Percentiles rank a stretch among this genome's conserved stretches.
Evolutionary conservation across 352 stramenopile genomes (phyloP).

Genomic region (Nothophytophthora sp.): DNA sequence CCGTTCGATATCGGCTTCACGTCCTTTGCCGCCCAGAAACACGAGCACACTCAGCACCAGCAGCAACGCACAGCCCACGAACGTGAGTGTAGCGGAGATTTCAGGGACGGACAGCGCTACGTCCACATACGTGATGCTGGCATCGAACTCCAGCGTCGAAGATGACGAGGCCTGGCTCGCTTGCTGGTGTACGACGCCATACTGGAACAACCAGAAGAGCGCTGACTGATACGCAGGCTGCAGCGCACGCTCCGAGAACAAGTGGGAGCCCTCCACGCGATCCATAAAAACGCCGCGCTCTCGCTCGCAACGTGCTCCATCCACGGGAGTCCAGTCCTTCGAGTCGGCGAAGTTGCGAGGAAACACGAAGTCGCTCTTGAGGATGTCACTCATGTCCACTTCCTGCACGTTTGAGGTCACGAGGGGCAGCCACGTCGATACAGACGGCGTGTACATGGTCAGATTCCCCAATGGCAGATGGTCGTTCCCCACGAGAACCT

Average conservation of each 20-base stretch:
- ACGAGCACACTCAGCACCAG: constrained; percentile 38
- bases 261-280: constrained; percentile 35
- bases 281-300: constrained; percentile 48
- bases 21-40: constrained; percentile 40
- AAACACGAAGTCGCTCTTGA: constrained; percentile 65
- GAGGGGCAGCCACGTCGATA: constrained; percentile 34
- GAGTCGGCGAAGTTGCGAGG: constrained; percentile 42
- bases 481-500: constrained; percentile 29
- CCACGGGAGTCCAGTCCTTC: constrained; percentile 27
- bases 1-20: constrained; percentile 42
- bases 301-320: constrained; percentile 38
- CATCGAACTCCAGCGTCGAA: constrained; percentile 30
- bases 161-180: constrained; percentile 14
- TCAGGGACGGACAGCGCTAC: constrained; percentile 35
- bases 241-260: constrained; percentile 54
- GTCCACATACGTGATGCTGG: constrained; percentile 29
- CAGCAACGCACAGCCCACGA: constrained; percentile 35
- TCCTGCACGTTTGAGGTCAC: constrained; percentile 52
- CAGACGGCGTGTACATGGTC: constrained; percentile 25
- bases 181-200: constrained; percentile 33
- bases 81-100: constrained; percentile 39
- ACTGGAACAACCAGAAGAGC: constrained; percentile 59
- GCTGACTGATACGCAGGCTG: constrained; percentile 47
- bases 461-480: constrained; percentile 36
- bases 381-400: constrained; percentile 41